Evolutionary conservation across 306 rosid species (phyloP).

Genomic region (Lathyrus tuberosus): DNA sequence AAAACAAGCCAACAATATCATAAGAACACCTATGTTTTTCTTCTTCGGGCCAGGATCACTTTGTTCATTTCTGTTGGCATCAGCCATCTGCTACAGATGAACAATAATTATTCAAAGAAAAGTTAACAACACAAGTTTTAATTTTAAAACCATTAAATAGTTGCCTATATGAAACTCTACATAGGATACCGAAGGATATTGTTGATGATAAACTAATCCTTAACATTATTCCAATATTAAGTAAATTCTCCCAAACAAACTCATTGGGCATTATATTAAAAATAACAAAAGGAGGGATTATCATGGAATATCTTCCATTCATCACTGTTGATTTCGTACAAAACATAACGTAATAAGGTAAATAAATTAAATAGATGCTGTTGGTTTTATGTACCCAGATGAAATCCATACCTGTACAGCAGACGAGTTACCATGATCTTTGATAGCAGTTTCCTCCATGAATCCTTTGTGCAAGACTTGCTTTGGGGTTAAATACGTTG

Average conservation of each 20-base stretch:
- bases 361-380: constrained; percentile 3
- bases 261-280: constrained; percentile 3
- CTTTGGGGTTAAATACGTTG: constrained; percentile 36
- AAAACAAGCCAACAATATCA: constrained; percentile 1
- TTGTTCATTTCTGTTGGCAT: constrained; percentile 47
- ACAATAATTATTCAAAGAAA: constrained; percentile 37
- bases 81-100: constrained; percentile 47
- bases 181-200: constrained; percentile 14
- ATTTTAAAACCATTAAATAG: constrained; percentile 14
- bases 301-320: constrained; percentile 12
- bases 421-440: constrained; percentile 33
- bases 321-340: neutral
- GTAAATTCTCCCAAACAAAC: neutral
- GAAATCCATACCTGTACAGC: constrained; percentile 49
- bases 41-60: constrained; percentile 53
- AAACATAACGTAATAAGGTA: neutral
- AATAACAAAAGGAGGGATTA: constrained; percentile 19
- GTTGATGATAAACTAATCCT: constrained; percentile 23
- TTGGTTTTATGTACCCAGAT: constrained; percentile 4
- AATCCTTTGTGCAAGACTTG: constrained; percentile 35
- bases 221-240: neutral
- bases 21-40: constrained; percentile 66
- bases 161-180: neutral
- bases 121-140: neutral
- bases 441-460: constrained; percentile 37